Evolutionary conservation across 371 early-diverging fungal species (phyloP), one percentile per base, ranked within the genome.

Genomic region (Sporodiniella umbellata): DNA sequence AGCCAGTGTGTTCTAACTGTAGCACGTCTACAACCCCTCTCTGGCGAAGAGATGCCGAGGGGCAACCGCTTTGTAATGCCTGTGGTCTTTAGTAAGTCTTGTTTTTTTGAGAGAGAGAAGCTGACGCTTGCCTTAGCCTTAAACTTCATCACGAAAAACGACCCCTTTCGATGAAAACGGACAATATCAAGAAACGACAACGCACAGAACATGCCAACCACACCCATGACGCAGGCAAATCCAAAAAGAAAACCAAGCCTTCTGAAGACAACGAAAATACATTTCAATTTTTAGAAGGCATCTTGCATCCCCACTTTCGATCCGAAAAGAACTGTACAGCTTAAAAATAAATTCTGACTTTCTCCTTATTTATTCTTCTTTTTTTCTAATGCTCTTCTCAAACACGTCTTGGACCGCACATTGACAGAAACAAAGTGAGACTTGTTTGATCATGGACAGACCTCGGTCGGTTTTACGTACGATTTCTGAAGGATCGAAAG

Each of bases 31-130:
- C 78, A 23, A 98, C 98, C 6, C 96, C 98, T 1, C 84, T 95
- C 19, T 98, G 99, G 99, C 80, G 99, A 35, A 78, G 95, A 48
- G 89, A 88, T 57, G 84, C 83, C 40, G 75, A 85, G 18, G 92
- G 89, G 18, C 78, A 84, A 40, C 74, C 81, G 30, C 70, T 95
- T 42, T 97, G 98, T 74, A 97, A 96, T 66, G 96, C 97, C 4
- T 97, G 97, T 61, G 96, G 96, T 10, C 72, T 98, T 48, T 97
- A 96, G 68, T 87, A 75, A 80, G 69, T 72, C 14, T 31, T n/a
- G 30, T 8, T 39, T 38, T 4, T 26, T 2, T 23, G 12, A 23
- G 23, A 3, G 30, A 28, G 6, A 35, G 28, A 30, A 19, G 33
- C 5, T 4, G 12, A 28, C 35, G 6, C 3, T 39, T 24, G 10